phyloP scores from a whole-genome alignment of 2,329 filamentous ascomycete genomes.

The Gnomoniopsis sp. region DNA sequence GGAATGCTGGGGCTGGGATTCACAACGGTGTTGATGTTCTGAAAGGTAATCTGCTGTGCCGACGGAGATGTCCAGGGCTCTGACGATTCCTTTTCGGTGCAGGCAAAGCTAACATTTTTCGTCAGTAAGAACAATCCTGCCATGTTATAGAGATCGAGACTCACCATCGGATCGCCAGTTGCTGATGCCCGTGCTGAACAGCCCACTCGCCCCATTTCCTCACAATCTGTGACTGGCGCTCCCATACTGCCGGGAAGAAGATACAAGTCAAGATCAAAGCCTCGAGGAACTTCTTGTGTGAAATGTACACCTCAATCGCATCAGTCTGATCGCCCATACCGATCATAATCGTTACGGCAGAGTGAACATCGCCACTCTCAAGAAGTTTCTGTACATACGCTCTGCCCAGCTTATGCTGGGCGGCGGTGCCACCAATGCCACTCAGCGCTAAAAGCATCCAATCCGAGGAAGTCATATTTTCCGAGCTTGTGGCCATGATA shows the following conservation, averaged over 20 bases:
- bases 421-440: slow-evolving; percentile 73
- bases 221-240: slow-evolving; percentile 81
- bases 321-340: slow-evolving; percentile 91
- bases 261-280: slow-evolving; percentile 85
- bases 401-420: slow-evolving; percentile 85
- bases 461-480: slow-evolving; percentile 88
- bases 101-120: slow-evolving; percentile 66
- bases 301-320: slow-evolving; percentile 93
- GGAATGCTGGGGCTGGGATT: slow-evolving; percentile 47
- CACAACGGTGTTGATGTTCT: slow-evolving; percentile 32
- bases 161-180: slow-evolving; percentile 80
- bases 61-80: slow-evolving; percentile 88
- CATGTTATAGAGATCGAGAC: slow-evolving; percentile 19
- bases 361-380: slow-evolving; percentile 86
- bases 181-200: slow-evolving; percentile 80
- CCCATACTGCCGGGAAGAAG: slow-evolving; percentile 82
- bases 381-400: slow-evolving; percentile 88
- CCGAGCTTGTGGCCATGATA: slow-evolving; percentile 73
- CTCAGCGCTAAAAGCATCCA: slow-evolving; percentile 96
- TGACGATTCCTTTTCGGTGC: slow-evolving; percentile 78
- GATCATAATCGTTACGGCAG: slow-evolving; percentile 87
- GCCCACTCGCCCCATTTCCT: slow-evolving; percentile 95
- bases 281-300: slow-evolving; percentile 88
- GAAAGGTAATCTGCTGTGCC: slow-evolving; percentile 58
- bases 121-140: not conserved